phyloP scores from a whole-genome alignment of 805 yeast species.

The Candida maris region DNA sequence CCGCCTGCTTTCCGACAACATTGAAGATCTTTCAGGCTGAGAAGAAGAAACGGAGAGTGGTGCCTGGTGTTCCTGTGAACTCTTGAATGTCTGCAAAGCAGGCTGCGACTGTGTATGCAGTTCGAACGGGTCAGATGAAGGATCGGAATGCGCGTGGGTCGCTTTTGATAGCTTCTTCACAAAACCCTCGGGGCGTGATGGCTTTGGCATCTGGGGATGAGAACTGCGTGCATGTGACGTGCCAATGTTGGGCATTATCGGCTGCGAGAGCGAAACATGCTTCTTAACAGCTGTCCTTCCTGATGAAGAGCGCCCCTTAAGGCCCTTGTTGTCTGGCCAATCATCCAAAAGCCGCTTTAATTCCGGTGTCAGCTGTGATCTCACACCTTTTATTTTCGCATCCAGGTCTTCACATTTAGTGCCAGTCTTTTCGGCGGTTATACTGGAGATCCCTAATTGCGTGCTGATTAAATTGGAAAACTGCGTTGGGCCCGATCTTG shows the following conservation, averaged over 20 bases:
- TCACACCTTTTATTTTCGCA: conserved; percentile 3
- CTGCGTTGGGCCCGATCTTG: conserved; percentile 1
- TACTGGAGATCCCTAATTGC: conserved; percentile 13
- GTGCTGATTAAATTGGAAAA: conserved; percentile 5
- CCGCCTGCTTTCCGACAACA: conserved; percentile 6
- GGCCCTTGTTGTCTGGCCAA: conserved; percentile 14
- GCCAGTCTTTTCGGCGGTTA: conserved; percentile 3
- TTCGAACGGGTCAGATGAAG: conserved; percentile 1
- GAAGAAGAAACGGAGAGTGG: conserved; percentile 5
- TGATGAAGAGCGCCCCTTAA: neutral
- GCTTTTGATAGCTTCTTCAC: too few species aligned
- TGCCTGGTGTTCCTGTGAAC: conserved; percentile 5
- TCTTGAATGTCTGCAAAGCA: neutral
- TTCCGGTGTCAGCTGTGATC: conserved; percentile 7
- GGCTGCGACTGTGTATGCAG: conserved; percentile 1
- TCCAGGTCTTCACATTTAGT: neutral
- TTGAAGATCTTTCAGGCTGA: conserved; percentile 4
- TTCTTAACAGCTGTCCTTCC: neutral
- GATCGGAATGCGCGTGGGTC: too few species aligned
- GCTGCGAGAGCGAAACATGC: neutral
- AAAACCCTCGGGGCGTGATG: too few species aligned
- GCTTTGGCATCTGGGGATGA: too few species aligned
- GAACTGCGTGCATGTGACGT: neutral
- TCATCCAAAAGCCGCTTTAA: conserved; percentile 13
- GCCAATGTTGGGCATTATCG: neutral